Evolutionary conservation across 129 eudicot genomes (phyloP).

Genomic region (sunflower (Helianthus annuus)): DNA sequence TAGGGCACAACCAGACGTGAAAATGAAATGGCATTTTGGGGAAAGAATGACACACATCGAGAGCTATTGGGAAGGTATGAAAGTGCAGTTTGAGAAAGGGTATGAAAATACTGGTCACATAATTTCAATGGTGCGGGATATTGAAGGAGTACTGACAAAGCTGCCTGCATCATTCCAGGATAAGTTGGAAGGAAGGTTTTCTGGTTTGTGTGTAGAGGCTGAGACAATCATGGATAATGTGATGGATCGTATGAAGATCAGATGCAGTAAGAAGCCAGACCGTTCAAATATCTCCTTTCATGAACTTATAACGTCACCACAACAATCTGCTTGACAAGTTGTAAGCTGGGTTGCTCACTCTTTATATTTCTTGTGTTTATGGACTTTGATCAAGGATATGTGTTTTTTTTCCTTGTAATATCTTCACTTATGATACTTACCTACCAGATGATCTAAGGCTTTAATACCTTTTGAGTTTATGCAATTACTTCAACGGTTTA

Average conservation of each 20-base stretch:
- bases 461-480: too few species aligned
- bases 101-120: not conserved
- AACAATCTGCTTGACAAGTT: not conserved
- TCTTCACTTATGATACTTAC: too few species aligned
- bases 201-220: constrained; percentile 9
- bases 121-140: not conserved
- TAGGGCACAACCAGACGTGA: not conserved
- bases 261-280: not conserved
- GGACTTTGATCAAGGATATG: too few species aligned
- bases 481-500: too few species aligned
- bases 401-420: too few species aligned
- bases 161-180: not conserved
- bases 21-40: not conserved
- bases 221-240: not conserved
- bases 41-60: not conserved
- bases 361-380: too few species aligned
- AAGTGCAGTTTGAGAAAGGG: not conserved
- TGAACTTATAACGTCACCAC: not conserved
- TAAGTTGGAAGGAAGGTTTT: constrained; percentile 1
- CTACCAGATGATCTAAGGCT: too few species aligned
- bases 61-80: not conserved
- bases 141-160: not conserved
- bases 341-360: not conserved
- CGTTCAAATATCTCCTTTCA: not conserved
- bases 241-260: not conserved